Evolutionary conservation across 495 filamentous ascomycete species (phyloP).

Genomic region (Haplographium delicatum): DNA sequence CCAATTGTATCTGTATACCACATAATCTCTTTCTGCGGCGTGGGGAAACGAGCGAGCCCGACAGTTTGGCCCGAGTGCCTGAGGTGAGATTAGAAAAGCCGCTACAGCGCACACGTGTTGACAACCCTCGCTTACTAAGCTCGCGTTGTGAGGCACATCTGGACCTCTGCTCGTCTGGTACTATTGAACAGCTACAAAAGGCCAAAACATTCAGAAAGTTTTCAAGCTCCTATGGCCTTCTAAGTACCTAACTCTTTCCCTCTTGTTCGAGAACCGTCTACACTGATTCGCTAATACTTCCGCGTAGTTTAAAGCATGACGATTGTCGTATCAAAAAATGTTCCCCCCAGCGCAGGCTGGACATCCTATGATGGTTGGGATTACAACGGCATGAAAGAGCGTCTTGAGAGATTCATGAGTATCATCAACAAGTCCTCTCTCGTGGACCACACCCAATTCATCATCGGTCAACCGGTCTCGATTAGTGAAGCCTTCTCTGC

Average conservation of each 20-base stretch:
- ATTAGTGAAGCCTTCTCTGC: constrained; percentile 31
- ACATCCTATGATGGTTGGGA: constrained; percentile 28
- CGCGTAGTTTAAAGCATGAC: not conserved
- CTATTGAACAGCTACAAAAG: not conserved
- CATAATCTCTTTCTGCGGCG: no score
- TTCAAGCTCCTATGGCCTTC: not conserved
- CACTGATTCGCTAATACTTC: not conserved
- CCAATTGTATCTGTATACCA: no score
- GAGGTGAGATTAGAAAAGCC: not conserved
- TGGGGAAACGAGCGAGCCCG: no score
- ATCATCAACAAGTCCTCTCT: constrained; percentile 24
- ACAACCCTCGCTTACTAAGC: not conserved
- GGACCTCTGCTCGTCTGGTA: not conserved
- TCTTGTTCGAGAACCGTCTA: not conserved
- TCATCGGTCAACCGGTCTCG: constrained; percentile 17
- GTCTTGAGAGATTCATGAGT: constrained; percentile 21
- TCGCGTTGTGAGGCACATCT: not conserved
- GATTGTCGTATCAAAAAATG: constrained; percentile 1
- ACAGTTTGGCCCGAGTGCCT: not conserved
- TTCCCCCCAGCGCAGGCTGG: constrained; percentile 25
- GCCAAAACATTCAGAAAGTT: not conserved
- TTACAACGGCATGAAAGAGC: constrained; percentile 27
- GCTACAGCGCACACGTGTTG: not conserved
- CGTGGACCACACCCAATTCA: constrained; percentile 15
- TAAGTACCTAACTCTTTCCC: not conserved